phyloP scores from a whole-genome alignment of 352 stramenopile genomes.

The Phytophthora fragariae region DNA sequence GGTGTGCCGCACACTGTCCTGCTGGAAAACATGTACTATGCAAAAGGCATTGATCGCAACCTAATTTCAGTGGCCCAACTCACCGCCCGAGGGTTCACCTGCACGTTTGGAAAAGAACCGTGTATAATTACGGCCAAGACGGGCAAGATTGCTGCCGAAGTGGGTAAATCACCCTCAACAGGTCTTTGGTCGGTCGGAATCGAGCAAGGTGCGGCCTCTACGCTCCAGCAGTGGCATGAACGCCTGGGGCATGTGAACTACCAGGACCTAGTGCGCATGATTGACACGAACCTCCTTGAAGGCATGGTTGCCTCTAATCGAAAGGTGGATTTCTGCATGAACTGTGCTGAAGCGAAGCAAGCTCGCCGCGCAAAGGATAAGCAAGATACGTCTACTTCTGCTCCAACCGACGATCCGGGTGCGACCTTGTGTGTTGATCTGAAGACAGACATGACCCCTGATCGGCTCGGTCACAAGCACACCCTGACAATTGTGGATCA shows the following conservation, averaged over 20 bases:
- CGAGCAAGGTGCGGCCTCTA: not conserved
- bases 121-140: not conserved
- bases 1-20: not conserved
- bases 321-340: conserved; percentile 19
- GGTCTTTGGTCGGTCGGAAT: not conserved
- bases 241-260: conserved; percentile 13
- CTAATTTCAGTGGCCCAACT: not conserved
- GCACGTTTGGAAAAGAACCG: not conserved
- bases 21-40: not conserved
- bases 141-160: not conserved
- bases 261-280: conserved; percentile 17
- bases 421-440: conserved; percentile 15
- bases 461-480: conserved; percentile 7
- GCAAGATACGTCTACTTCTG: conserved; percentile 9
- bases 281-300: not conserved
- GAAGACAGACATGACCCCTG: conserved; percentile 14
- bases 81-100: not conserved
- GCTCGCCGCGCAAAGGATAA: conserved; percentile 13
- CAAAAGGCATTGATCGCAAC: not conserved
- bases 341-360: conserved; percentile 21
- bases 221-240: conserved; percentile 12
- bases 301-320: conserved; percentile 5
- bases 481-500: conserved; percentile 15
- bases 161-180: not conserved
- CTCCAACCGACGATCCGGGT: conserved; percentile 14